Conservation (phyloP, 352 stramenopile species). For the Plasmopara halstedii region DNA sequence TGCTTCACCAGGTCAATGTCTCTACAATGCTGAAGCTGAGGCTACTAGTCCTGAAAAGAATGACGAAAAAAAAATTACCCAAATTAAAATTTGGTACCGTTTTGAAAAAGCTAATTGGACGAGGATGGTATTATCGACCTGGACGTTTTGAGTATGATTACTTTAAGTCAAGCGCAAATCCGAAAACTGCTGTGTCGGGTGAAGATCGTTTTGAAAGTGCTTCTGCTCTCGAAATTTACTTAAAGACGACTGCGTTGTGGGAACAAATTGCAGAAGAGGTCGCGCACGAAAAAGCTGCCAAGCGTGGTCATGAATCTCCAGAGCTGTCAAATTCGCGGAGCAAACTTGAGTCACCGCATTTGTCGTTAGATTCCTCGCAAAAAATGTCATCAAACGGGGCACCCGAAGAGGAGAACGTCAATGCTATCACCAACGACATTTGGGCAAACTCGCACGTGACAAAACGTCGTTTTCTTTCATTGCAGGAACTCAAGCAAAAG, state of each 20-base stretch:
- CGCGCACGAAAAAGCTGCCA: constrained; percentile 12
- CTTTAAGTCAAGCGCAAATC: constrained; percentile 58
- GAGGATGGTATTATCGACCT: constrained; percentile 62
- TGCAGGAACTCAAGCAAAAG: constrained; percentile 58
- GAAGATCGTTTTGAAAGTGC: constrained; percentile 76
- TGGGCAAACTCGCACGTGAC: constrained; percentile 62
- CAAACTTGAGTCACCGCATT: constrained; percentile 19
- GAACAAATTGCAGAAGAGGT: constrained; percentile 36
- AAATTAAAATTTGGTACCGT: constrained; percentile 57
- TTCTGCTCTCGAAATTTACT: constrained; percentile 53
- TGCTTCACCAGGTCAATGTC: constrained; percentile 7
- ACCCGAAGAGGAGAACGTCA: constrained; percentile 46
- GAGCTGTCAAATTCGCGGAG: constrained; percentile 17
- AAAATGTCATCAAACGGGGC: constrained; percentile 24
- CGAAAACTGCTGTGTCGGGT: constrained; percentile 37
- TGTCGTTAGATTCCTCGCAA: constrained; percentile 7
- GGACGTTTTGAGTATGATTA: constrained; percentile 81
- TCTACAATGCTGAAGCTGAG: constrained; percentile 22
- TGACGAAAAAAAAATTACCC: constrained; percentile 1
- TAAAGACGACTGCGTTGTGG: constrained; percentile 61
- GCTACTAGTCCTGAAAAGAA: constrained; percentile 9
- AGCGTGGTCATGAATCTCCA: constrained; percentile 1
- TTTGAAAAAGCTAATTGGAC: constrained; percentile 37
- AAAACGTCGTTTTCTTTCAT: not conserved
- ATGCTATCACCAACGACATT: constrained; percentile 66